These are phyloP conservation scores for Moesziomyces parantarcticus DNA, from an alignment of 1,284 basidiomycete genomes.

Conservation along the genomic window DNA sequence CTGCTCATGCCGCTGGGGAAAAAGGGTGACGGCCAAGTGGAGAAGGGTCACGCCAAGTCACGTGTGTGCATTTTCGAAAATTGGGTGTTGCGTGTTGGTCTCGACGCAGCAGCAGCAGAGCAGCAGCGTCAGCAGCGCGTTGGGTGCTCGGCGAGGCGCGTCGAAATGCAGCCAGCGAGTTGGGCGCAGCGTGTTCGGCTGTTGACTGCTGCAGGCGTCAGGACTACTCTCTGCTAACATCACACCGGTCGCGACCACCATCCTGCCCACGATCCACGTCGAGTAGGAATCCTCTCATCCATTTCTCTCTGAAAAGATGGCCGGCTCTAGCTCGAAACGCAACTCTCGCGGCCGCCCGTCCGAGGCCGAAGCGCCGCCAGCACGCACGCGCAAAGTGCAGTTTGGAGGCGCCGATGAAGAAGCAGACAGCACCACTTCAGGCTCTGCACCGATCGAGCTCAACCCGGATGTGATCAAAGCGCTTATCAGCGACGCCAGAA, in stretches of 20 bases:
- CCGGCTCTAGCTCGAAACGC: constrained; percentile 10
- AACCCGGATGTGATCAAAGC: constrained; percentile 28
- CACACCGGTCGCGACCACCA: no score
- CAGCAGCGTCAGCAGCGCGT: constrained; percentile 27
- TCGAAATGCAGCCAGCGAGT: no score
- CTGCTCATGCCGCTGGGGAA: not conserved
- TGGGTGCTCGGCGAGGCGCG: not conserved
- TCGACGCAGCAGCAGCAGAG: not conserved
- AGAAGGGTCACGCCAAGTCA: constrained; percentile 14
- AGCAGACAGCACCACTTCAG: constrained; percentile 4
- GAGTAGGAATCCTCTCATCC: no score
- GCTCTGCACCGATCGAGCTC: constrained; percentile 15
- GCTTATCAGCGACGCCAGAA: constrained; percentile 19
- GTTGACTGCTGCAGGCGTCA: no score
- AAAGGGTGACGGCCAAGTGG: constrained; percentile 1
- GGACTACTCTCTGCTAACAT: no score
- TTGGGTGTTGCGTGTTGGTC: constrained; percentile 25
- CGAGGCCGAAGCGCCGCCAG: constrained; percentile 9
- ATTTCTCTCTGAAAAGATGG: constrained; percentile 7
- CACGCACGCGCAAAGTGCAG: constrained; percentile 25
- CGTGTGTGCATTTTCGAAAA: constrained; percentile 29
- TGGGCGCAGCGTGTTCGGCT: no score
- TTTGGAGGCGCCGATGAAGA: constrained; percentile 26
- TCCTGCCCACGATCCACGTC: no score
- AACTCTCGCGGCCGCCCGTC: constrained; percentile 25